Percentiles rank a stretch among this genome's conserved stretches.
Evolutionary conservation across 2,329 filamentous ascomycete species (phyloP).

Genomic region (Dactylonectria macrodidyma): DNA sequence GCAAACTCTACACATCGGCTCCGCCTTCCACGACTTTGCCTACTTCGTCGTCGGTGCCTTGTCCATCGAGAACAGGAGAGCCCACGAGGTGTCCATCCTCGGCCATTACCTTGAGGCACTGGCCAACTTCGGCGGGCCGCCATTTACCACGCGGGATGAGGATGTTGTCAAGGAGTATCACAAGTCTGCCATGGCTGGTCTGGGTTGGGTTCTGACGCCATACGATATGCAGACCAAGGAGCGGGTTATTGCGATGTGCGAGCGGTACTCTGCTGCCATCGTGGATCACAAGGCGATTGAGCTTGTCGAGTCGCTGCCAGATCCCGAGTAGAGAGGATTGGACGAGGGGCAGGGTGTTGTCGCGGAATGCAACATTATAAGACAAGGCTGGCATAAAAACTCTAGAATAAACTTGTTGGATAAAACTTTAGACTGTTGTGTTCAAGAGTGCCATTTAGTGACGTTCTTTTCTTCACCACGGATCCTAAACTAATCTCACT

Average conservation of each 20-base stretch:
- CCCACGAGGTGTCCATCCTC: conserved; percentile 53
- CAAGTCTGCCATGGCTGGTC: neutral
- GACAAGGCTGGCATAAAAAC: too few relatives aligned
- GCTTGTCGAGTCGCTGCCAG: conserved; percentile 12
- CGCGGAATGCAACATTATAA: too few relatives aligned
- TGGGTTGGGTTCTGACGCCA: conserved; percentile 12
- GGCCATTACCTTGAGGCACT: conserved; percentile 40
- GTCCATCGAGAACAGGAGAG: conserved; percentile 46
- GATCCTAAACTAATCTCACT: too few relatives aligned
- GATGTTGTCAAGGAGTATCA: conserved; percentile 15
- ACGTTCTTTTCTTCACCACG: too few relatives aligned
- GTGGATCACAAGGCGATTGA: conserved; percentile 22
- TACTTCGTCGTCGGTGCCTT: conserved; percentile 31
- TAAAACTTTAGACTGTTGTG: too few relatives aligned
- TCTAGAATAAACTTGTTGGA: too few relatives aligned
- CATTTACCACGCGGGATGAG: neutral
- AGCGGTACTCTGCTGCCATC: conserved; percentile 22
- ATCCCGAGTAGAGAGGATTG: neutral
- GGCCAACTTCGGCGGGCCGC: conserved; percentile 26
- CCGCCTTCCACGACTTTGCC: conserved; percentile 30
- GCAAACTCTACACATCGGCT: conserved; percentile 29
- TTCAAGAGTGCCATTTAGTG: too few relatives aligned
- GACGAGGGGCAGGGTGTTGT: too few relatives aligned
- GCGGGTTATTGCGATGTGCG: conserved; percentile 24
- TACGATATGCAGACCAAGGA: conserved; percentile 16